Base-by-base conservation (phyloP, 805 yeast species). In the Priceomyces haplophilus region DNA sequence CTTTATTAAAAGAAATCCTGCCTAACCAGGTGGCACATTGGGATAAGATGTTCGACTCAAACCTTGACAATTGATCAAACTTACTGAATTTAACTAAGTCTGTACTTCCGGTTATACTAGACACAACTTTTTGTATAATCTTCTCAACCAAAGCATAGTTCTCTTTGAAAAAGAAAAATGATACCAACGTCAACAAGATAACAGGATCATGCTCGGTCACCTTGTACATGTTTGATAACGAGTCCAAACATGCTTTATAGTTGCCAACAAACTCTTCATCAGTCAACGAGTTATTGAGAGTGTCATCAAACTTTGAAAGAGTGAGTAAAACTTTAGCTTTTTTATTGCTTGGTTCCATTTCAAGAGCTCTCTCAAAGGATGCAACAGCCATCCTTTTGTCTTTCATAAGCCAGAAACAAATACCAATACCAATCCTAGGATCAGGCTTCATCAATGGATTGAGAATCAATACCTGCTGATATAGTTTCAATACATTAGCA, bases 371-470 rank as follows among this genome's bases (percentile, higher is more conserved):
- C 48, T 78, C 76, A 97, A 98, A 93, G 0, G 98, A 84, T 38
- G 69, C 67, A 5, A 76, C 56, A 0, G 99, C 98, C 69, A 88
- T 76, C 40, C 76, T 76, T 49, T 79, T 77, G 60, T 88, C 95
- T 40, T 84, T 84, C 47, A 93, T 68, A 46, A 79, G 79, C 97
- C 97, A 93, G 59, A 83, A 91, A 62, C 97, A 90, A 50, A 93
- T 68, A 27, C 99, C 99, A 47, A 91, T 80, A 21, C 98, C 99
- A 46, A 93, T 76, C 62, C 99, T 75, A 15, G 97, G 95, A 65
- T 91, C 97, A 3, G 98, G 97, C 52, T 78, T 77, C 52, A 85
- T 67, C 29, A 84, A 59, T 2, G 97, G 97, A 48, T 88, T 83
- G 38, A 82, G 71, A 25, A 83, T 74, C 50, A 93, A 70, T 6